Percentiles rank a stretch among this genome's conserved stretches.
These are phyloP conservation scores for Prinsepia uniflora DNA, from an alignment of 306 rosid species.

Conservation along the genomic window DNA sequence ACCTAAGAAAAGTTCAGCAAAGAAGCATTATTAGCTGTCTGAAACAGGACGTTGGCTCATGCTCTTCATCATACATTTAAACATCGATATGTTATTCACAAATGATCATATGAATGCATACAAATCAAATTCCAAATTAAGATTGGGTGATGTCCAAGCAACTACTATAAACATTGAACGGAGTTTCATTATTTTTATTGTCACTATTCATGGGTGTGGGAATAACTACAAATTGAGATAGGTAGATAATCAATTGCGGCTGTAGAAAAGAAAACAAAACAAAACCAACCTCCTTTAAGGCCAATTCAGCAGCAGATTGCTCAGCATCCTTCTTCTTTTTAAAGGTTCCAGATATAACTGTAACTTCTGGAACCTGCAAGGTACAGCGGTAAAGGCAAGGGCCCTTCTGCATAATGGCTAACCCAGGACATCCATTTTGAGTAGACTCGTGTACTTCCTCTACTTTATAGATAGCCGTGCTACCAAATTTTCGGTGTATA, in stretches of 20 bases:
- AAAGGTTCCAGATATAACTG: conserved; percentile 61
- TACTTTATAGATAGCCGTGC: conserved; percentile 45
- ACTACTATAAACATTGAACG: neutral
- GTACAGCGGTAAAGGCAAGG: conserved; percentile 68
- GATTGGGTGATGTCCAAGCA: neutral
- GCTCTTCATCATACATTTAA: neutral
- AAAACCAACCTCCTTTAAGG: conserved; percentile 70
- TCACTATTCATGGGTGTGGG: neutral
- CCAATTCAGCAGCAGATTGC: conserved; percentile 87
- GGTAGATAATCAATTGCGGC: neutral
- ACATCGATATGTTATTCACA: neutral
- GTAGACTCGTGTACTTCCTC: conserved; percentile 68
- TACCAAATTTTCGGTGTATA: conserved; percentile 61
- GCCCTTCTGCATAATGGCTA: conserved; percentile 51
- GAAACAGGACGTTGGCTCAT: neutral
- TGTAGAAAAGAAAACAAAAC: conserved; percentile 7
- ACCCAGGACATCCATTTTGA: conserved; percentile 67
- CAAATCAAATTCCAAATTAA: neutral
- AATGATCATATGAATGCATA: neutral
- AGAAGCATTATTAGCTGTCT: neutral
- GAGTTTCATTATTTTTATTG: too few relatives aligned
- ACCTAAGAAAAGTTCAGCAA: neutral
- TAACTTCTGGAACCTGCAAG: conserved; percentile 76
- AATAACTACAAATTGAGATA: neutral
- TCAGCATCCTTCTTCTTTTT: conserved; percentile 93